Evolutionary conservation across 1,139 yeast genomes (phyloP).

Genomic region (Pichia sp.): DNA sequence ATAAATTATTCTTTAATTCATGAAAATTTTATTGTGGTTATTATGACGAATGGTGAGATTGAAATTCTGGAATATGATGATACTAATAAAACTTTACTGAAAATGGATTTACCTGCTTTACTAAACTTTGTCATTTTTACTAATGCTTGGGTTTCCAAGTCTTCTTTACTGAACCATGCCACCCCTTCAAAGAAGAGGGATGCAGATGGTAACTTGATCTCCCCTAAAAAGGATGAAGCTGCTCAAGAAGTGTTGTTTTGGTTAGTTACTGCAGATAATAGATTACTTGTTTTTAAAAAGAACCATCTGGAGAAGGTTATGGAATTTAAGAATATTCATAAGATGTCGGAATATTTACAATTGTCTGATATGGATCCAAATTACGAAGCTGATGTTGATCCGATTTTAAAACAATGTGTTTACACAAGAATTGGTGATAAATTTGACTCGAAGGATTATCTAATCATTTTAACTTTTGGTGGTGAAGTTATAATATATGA

Average conservation of each 20-base stretch:
- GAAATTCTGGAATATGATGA: constrained; percentile 33
- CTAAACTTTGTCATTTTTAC: constrained; percentile 44
- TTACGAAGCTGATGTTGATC: constrained; percentile 58
- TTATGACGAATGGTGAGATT: constrained; percentile 50
- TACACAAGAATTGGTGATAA: constrained; percentile 59
- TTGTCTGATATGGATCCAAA: constrained; percentile 52
- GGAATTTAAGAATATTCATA: constrained; percentile 54
- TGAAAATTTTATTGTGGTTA: constrained; percentile 44
- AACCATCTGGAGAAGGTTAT: constrained; percentile 60
- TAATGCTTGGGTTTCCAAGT: constrained; percentile 51
- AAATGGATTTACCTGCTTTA: constrained; percentile 22
- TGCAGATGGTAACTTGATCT: constrained; percentile 12
- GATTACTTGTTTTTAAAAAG: constrained; percentile 55
- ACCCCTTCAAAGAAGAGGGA: constrained; percentile 22
- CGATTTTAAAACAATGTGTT: constrained; percentile 64
- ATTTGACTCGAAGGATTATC: constrained; percentile 41
- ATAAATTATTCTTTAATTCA: constrained; percentile 45
- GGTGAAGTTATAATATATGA: constrained; percentile 71
- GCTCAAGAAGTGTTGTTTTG: constrained; percentile 44
- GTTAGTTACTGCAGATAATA: constrained; percentile 69
- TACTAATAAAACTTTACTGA: constrained; percentile 12
- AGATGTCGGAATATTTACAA: constrained; percentile 43
- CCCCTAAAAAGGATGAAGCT: constrained; percentile 9
- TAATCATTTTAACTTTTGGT: constrained; percentile 67
- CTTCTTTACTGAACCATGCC: constrained; percentile 28